phyloP scores from a whole-genome alignment of 1,284 basidiomycete species.

The Fomitopsis schrenkii region DNA sequence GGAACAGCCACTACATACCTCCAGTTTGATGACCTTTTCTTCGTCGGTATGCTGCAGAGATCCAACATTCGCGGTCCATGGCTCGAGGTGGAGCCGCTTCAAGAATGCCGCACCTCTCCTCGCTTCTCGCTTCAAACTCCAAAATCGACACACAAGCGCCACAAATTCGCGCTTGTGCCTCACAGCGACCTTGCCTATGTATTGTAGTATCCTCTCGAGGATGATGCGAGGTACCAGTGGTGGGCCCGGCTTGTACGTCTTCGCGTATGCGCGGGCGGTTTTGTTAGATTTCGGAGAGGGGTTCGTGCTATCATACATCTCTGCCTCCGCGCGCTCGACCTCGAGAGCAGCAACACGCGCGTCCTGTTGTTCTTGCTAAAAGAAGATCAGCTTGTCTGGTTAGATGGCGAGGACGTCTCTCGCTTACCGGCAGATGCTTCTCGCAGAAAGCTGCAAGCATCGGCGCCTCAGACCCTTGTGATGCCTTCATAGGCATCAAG shows the following conservation, averaged over 20 bases:
- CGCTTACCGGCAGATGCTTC: slow-evolving; percentile 80
- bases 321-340: slow-evolving; percentile 35
- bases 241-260: slow-evolving; percentile 75
- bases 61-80: slow-evolving; percentile 85
- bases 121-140: slow-evolving; percentile 95
- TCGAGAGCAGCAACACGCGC: slow-evolving; percentile 53
- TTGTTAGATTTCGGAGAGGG: slow-evolving; percentile 48
- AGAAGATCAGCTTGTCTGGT: not conserved
- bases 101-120: slow-evolving; percentile 91
- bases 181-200: slow-evolving; percentile 71
- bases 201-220: slow-evolving; percentile 73
- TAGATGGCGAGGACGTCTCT: not conserved
- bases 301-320: slow-evolving; percentile 32
- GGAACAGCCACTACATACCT: slow-evolving; percentile 39
- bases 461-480: slow-evolving; percentile 66
- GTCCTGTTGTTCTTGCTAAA: slow-evolving; percentile 66
- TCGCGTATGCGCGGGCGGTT: slow-evolving; percentile 76
- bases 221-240: slow-evolving; percentile 75
- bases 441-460: slow-evolving; percentile 82
- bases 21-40: slow-evolving; percentile 83
- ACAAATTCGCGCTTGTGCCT: slow-evolving; percentile 80
- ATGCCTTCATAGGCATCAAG: slow-evolving; percentile 83
- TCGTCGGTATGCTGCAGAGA: slow-evolving; percentile 72
- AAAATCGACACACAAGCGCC: slow-evolving; percentile 83
- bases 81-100: slow-evolving; percentile 93